phyloP scores from a whole-genome alignment of 169 alveolate species.

The Babesia caballi region DNA sequence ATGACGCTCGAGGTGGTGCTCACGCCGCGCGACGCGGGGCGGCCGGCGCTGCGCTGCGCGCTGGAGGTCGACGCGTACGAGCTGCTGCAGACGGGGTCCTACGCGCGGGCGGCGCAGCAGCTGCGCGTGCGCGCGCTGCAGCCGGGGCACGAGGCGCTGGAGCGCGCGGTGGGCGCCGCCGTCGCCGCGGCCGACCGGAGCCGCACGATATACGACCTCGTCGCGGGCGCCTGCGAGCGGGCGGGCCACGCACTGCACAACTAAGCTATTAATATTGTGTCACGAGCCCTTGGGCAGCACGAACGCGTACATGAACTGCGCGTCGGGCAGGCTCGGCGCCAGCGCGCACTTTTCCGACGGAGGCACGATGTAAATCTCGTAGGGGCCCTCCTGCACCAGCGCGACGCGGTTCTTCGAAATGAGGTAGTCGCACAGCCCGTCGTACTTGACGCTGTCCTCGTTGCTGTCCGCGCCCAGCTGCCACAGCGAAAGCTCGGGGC shows the following conservation, averaged over 20 bases:
- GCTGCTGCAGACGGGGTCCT: constrained; percentile 29
- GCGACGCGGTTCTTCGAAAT: constrained; percentile 70
- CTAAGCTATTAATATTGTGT: neutral
- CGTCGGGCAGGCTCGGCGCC: constrained; percentile 65
- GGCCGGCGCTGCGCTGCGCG: constrained; percentile 17
- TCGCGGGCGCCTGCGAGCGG: constrained; percentile 4
- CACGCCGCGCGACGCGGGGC: constrained; percentile 2
- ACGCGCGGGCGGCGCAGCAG: constrained; percentile 5
- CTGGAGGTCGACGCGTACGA: constrained; percentile 12
- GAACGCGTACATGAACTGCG: constrained; percentile 74
- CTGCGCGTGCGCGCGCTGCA: constrained; percentile 4
- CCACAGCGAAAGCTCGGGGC: constrained; percentile 67
- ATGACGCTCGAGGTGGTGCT: constrained; percentile 14
- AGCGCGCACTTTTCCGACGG: constrained; percentile 56
- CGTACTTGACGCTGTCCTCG: constrained; percentile 69
- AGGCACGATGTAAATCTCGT: constrained; percentile 73
- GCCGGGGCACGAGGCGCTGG: constrained; percentile 2
- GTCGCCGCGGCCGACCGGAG: neutral
- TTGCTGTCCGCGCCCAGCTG: constrained; percentile 71
- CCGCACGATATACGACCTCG: constrained; percentile 3
- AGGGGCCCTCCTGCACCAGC: constrained; percentile 63
- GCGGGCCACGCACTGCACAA: neutral
- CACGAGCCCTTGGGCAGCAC: constrained; percentile 50
- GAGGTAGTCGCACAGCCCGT: constrained; percentile 70
- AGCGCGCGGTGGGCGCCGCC: neutral